phyloP scores from a whole-genome alignment of 2,329 filamentous ascomycete genomes.

The Exserohilum turcica region DNA sequence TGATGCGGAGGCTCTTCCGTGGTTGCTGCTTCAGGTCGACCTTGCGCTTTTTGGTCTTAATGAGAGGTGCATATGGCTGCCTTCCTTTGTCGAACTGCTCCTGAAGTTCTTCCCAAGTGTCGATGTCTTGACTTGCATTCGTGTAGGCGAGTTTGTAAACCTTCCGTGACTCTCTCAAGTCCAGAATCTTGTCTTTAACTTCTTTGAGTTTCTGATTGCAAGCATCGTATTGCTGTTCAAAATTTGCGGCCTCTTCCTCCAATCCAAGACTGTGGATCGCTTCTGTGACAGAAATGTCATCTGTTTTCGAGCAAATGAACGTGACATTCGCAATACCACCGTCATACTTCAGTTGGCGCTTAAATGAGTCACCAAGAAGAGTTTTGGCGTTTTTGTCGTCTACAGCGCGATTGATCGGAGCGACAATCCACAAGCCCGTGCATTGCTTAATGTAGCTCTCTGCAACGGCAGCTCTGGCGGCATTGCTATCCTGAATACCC shows the following conservation, averaged over 20 bases:
- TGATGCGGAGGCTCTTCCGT: background rate
- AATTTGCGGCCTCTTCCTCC: constrained; percentile 36
- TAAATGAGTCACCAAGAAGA: constrained; percentile 62
- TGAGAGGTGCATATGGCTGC: constrained; percentile 48
- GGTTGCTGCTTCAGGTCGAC: constrained; percentile 8
- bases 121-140: constrained; percentile 51
- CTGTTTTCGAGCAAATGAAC: constrained; percentile 68
- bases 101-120: constrained; percentile 53
- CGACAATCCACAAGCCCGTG: constrained; percentile 65
- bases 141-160: constrained; percentile 44
- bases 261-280: constrained; percentile 49
- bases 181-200: constrained; percentile 25
- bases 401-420: constrained; percentile 64
- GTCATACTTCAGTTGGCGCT: constrained; percentile 64
- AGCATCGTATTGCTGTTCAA: constrained; percentile 31
- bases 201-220: constrained; percentile 24
- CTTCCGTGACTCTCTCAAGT: constrained; percentile 43
- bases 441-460: constrained; percentile 65
- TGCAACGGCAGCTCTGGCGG: constrained; percentile 63
- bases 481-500: constrained; percentile 64
- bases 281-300: constrained; percentile 61
- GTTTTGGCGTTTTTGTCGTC: constrained; percentile 64
- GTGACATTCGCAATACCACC: constrained; percentile 60
- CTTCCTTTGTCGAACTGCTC: constrained; percentile 50
- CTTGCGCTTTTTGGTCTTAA: constrained; percentile 52